phyloP scores from a whole-genome alignment of 805 yeast genomes.

The Metschnikowia gruessii region DNA sequence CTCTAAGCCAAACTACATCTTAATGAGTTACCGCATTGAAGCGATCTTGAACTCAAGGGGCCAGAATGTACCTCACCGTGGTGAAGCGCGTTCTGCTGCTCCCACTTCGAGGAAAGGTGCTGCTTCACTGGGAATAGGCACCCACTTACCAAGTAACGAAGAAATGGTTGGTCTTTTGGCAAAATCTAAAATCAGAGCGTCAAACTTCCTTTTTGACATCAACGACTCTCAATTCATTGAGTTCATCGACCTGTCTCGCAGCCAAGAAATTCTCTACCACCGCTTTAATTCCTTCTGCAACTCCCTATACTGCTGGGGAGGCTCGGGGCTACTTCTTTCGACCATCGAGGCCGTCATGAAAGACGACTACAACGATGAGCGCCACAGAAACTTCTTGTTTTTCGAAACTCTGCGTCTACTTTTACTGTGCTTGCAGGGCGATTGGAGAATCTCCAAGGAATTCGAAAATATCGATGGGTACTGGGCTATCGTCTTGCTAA shows the following conservation, averaged over 20 bases:
- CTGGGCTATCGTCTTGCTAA: conserved; percentile 51
- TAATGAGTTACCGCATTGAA: conserved; percentile 6
- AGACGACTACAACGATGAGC: conserved; percentile 19
- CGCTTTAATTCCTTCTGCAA: conserved; percentile 27
- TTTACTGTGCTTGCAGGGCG: conserved; percentile 41
- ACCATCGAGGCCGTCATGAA: conserved; percentile 45
- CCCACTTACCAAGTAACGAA: conserved; percentile 5
- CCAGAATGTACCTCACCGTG: conserved; percentile 3
- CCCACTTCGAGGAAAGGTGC: background rate
- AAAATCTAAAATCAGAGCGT: conserved; percentile 5
- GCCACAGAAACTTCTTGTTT: conserved; percentile 25
- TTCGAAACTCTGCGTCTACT: conserved; percentile 38
- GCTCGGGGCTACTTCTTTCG: conserved; percentile 45
- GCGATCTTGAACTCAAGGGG: background rate
- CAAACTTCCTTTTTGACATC: conserved; percentile 17
- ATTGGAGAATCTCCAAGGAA: conserved; percentile 53
- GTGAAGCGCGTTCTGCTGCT: background rate
- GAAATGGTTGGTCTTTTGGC: conserved; percentile 3
- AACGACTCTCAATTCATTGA: conserved; percentile 14
- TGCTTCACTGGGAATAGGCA: background rate
- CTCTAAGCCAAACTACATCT: conserved; percentile 3
- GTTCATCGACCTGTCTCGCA: conserved; percentile 7
- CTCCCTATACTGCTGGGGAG: conserved; percentile 48
- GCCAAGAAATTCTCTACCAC: conserved; percentile 21
- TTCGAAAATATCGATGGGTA: conserved; percentile 62